phyloP scores from a whole-genome alignment of 2,329 filamentous ascomycete genomes.

The Rhynchosporium graminicola region DNA sequence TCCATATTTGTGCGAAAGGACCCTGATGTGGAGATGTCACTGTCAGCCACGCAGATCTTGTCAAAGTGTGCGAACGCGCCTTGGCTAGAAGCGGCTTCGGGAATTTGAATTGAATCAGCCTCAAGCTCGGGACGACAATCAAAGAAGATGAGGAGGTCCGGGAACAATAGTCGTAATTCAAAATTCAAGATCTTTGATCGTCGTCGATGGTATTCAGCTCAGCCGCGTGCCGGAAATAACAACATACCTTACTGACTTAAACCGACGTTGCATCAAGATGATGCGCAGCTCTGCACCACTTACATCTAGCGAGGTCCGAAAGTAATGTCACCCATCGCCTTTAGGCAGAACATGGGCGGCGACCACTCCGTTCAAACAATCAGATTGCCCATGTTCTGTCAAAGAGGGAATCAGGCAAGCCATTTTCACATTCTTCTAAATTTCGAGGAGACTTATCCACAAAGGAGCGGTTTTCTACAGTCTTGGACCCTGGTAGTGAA shows the following conservation, averaged over 20 bases:
- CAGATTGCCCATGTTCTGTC: no score
- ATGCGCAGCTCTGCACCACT: not conserved
- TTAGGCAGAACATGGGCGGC: no score
- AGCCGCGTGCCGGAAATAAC: slow-evolving; percentile 4
- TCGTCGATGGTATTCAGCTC: not conserved
- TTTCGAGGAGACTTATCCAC: slow-evolving; percentile 7
- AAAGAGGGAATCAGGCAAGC: slow-evolving; percentile 1
- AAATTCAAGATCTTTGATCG: not conserved
- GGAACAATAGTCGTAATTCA: not conserved
- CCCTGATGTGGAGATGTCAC: not conserved
- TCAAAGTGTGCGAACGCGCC: not conserved
- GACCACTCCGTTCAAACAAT: no score
- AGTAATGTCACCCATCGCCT: no score
- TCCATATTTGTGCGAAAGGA: no score
- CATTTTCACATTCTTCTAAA: slow-evolving; percentile 16
- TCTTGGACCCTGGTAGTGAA: not conserved
- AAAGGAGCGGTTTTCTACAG: not conserved
- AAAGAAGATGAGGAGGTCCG: not conserved
- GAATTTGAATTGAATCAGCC: not conserved
- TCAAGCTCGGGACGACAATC: slow-evolving; percentile 2
- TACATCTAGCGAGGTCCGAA: no score
- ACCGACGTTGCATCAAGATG: slow-evolving; percentile 10
- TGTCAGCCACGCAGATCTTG: not conserved
- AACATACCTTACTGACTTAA: not conserved
- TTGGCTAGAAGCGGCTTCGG: slow-evolving; percentile 1